A percentile compares a stretch with the other conserved stretches of the same genome.
Conservation (phyloP, 1,284 basidiomycete species). For the Neolentinus lepideus region DNA sequence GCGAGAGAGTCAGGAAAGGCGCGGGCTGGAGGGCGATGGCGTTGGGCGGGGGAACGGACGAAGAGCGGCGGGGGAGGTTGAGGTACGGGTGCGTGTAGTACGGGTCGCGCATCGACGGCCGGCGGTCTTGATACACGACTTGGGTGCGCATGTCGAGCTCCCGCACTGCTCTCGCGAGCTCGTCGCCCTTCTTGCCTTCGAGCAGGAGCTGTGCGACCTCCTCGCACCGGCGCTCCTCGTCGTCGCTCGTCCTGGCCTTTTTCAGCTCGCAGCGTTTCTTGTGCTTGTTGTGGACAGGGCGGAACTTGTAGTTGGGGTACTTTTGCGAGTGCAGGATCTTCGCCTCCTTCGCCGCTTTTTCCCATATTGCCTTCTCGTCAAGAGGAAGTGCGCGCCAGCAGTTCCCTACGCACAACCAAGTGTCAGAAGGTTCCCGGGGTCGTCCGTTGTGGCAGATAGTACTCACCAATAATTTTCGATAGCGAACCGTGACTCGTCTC, state of each 20-base stretch:
- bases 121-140: slow-evolving; percentile 12
- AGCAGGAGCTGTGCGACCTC: slow-evolving; percentile 55
- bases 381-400: slow-evolving; percentile 61
- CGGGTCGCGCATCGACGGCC: slow-evolving; percentile 11
- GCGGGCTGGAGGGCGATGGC: slow-evolving; percentile 33
- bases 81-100: slow-evolving; percentile 14
- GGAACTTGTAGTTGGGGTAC: slow-evolving; percentile 68
- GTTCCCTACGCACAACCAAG: slow-evolving; percentile 35
- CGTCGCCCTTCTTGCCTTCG: slow-evolving; percentile 42
- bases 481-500: slow-evolving; percentile 79
- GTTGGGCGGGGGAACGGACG: slow-evolving; percentile 50
- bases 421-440: background rate
- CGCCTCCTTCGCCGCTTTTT: slow-evolving; percentile 53
- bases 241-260: slow-evolving; percentile 22
- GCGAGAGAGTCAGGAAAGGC: slow-evolving; percentile 27
- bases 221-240: slow-evolving; percentile 35
- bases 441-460: background rate
- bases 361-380: slow-evolving; percentile 63
- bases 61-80: slow-evolving; percentile 43
- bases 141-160: slow-evolving; percentile 35
- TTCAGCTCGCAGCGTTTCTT: slow-evolving; percentile 25
- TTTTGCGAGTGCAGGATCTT: slow-evolving; percentile 57
- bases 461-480: slow-evolving; percentile 35
- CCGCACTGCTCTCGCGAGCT: slow-evolving; percentile 58
- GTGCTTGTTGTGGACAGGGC: slow-evolving; percentile 58